Evolutionary conservation across 1,284 basidiomycete species (phyloP).

Genomic region (Mycena citricolor): DNA sequence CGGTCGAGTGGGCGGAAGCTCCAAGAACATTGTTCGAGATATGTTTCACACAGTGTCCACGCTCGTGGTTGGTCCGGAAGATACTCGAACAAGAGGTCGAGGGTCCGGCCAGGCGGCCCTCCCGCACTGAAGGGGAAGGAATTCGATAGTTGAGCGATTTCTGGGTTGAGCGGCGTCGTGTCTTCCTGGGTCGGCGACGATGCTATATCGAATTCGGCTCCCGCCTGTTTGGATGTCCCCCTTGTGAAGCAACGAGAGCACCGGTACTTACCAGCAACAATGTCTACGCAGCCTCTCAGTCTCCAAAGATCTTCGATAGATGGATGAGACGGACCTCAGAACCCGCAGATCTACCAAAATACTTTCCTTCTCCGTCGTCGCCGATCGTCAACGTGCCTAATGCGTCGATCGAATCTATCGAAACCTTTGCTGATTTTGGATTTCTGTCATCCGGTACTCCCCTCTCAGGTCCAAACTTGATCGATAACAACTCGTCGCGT

Average conservation of each 20-base stretch:
- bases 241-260: not conserved
- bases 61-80: constrained; percentile 57
- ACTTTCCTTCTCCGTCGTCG: constrained; percentile 60
- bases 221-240: constrained; percentile 39
- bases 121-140: constrained; percentile 47
- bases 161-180: constrained; percentile 34
- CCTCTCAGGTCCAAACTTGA: constrained; percentile 57
- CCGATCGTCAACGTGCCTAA: constrained; percentile 63
- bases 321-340: constrained; percentile 30
- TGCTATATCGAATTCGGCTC: constrained; percentile 46
- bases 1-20: constrained; percentile 58
- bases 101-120: constrained; percentile 34
- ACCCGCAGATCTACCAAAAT: constrained; percentile 56
- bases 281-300: too few species aligned
- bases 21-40: constrained; percentile 63
- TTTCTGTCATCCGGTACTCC: constrained; percentile 27
- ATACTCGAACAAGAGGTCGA: constrained; percentile 45
- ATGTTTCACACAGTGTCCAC: constrained; percentile 66
- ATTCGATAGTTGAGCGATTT: constrained; percentile 44
- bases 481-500: constrained; percentile 56
- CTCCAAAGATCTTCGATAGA: not conserved
- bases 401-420: constrained; percentile 41
- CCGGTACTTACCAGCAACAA: constrained; percentile 42
- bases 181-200: constrained; percentile 35
- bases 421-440: constrained; percentile 29